Evolutionary conservation across 2,329 filamentous ascomycete species (phyloP).

Genomic region (Aspergillus amoenus): DNA sequence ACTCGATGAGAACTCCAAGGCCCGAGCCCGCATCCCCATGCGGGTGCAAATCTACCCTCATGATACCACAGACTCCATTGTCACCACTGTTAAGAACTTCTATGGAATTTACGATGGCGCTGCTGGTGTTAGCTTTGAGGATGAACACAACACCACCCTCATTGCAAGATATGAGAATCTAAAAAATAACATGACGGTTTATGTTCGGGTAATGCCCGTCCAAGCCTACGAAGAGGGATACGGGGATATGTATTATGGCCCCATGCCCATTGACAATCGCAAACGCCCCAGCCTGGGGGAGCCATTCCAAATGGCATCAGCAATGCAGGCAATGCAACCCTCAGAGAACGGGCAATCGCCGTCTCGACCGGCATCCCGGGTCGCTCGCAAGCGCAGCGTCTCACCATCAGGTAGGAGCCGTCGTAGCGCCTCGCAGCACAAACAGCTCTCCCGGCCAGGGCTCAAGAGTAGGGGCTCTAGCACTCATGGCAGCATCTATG

Average conservation of each 20-base stretch:
- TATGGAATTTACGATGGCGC: conserved; percentile 87
- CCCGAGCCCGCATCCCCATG: conserved; percentile 63
- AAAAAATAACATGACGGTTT: conserved; percentile 85
- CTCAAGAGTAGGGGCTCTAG: conserved; percentile 68
- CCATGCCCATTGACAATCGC: conserved; percentile 53
- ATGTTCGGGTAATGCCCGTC: conserved; percentile 75
- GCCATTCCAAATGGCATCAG: conserved; percentile 63
- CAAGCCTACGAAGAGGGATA: conserved; percentile 52
- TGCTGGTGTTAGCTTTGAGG: conserved; percentile 90
- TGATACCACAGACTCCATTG: conserved; percentile 95
- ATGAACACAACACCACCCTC: conserved; percentile 81
- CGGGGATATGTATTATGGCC: conserved; percentile 45
- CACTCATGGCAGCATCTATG: conserved; percentile 58
- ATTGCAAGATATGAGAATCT: conserved; percentile 98
- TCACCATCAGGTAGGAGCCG: conserved; percentile 72
- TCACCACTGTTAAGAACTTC: conserved; percentile 98
- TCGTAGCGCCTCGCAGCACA: conserved; percentile 77
- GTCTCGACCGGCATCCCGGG: conserved; percentile 67
- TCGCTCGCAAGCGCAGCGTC: conserved; percentile 72
- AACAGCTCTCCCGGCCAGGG: conserved; percentile 64
- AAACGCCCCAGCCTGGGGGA: conserved; percentile 61
- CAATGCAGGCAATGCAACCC: conserved; percentile 48
- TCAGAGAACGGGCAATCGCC: conserved; percentile 61
- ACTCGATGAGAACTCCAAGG: conserved; percentile 57
- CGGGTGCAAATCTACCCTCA: conserved; percentile 85